Conservation (phyloP, 169 alveolate species). For the Plasmodium blacklocki region DNA sequence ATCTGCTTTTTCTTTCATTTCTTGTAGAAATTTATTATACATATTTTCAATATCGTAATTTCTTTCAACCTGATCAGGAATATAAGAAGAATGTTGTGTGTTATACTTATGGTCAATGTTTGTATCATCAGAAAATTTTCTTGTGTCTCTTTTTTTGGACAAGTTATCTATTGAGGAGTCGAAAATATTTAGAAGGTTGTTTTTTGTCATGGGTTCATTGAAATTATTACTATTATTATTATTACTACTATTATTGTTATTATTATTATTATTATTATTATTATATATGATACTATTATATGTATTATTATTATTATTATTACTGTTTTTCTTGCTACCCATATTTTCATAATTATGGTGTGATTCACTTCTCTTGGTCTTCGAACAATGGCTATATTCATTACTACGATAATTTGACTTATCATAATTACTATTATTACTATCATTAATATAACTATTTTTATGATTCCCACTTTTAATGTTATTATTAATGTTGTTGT, state of each 20-base stretch:
- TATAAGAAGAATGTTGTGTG: background rate
- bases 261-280: slow-evolving; percentile 9
- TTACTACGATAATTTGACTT: too few relatives aligned
- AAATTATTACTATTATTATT: slow-evolving; percentile 13
- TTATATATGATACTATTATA: slow-evolving; percentile 14
- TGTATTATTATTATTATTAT: slow-evolving; percentile 18
- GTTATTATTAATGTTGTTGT: too few relatives aligned
- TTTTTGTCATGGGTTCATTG: slow-evolving; percentile 45
- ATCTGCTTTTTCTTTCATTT: slow-evolving; percentile 63
- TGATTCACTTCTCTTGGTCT: too few relatives aligned
- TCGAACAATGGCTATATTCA: too few relatives aligned
- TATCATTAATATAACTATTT: too few relatives aligned
- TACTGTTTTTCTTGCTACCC: slow-evolving; percentile 13
- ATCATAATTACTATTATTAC: too few relatives aligned
- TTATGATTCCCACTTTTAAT: too few relatives aligned
- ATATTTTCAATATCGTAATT: slow-evolving; percentile 37
- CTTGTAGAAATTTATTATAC: slow-evolving; percentile 32
- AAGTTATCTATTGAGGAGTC: slow-evolving; percentile 12
- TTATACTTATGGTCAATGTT: slow-evolving; percentile 12
- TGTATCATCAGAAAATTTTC: slow-evolving; percentile 9
- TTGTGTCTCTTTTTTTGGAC: slow-evolving; percentile 36
- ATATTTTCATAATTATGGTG: slow-evolving; percentile 4
- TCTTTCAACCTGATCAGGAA: slow-evolving; percentile 7
- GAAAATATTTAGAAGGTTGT: slow-evolving; percentile 17
- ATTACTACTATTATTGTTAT: slow-evolving; percentile 4